Evolutionary conservation across 129 eudicot species (phyloP), one percentile per base, ranked within the genome.

Genomic region (Pittosporum tobira): DNA sequence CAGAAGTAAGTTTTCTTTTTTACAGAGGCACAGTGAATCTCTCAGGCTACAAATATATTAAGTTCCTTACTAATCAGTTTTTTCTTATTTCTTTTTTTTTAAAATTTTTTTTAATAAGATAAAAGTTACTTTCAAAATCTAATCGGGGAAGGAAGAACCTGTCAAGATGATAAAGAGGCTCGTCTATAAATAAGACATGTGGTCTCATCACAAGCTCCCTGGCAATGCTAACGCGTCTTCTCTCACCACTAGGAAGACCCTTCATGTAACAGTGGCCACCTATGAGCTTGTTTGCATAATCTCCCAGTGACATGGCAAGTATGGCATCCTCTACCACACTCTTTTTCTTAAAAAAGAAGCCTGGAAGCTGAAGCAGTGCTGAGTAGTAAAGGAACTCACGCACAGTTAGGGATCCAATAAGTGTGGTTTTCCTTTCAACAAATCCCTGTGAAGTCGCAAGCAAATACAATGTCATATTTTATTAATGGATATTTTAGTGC

Each of bases 91-190:
- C n/a, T n/a, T n/a, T n/a, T n/a, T n/a, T n/a, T n/a, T n/a, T n/a
- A n/a, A n/a, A n/a, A n/a, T 51, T 20, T 5, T 8, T 24, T 14
- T 11, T 28, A 28, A 28, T 5, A 16, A 3, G 21, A 10, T 30
- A 34, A 36, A 10, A 30, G 11, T 8, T 20, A 20, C 14, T 27
- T n/a, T 4, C 38, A 40, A 13, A 36, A 59, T 42, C 26, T 16
- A 12, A 47, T 27, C 7, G 47, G 12, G 50, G 48, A 30, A 56
- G 42, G 26, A 42, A 61, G 11, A 19, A 84, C 97, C 97, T 84
- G 84, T 88, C 88, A 42, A 89, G 93, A 68, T 82, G 95, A 76
- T 82, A 85, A 43, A 89, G 93, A 68, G 97, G 97, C 75, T 89
- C 97, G 20, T 89, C 95, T 26, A 85, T 77, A 71, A 89, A 82